A percentile compares a stretch with the other conserved stretches of the same genome.
Evolutionary conservation across 176 grass and related monocot genomes (phyloP).

Genomic region (Oryza glumipatula): DNA sequence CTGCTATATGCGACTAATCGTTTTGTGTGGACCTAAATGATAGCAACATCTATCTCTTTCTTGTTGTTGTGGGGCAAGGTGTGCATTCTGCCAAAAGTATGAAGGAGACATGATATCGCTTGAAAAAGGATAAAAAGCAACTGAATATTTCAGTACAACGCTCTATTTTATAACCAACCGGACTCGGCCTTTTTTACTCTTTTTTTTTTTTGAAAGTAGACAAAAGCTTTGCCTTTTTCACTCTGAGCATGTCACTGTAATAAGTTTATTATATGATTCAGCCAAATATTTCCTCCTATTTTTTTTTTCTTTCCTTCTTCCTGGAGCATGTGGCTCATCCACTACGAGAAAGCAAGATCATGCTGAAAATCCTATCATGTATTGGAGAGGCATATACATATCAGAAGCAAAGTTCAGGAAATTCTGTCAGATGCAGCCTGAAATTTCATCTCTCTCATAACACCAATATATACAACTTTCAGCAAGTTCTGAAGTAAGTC

Average conservation of each 20-base stretch:
- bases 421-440: background rate
- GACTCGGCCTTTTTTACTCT: background rate
- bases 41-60: background rate
- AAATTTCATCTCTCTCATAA: conserved; percentile 8
- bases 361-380: background rate
- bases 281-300: background rate
- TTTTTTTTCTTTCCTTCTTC: background rate
- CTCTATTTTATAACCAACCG: background rate
- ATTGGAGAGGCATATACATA: background rate
- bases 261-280: background rate
- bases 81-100: background rate
- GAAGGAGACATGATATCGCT: background rate
- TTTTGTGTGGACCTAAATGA: background rate
- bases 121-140: background rate
- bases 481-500: conserved; percentile 3
- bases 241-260: background rate
- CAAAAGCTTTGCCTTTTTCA: background rate
- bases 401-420: background rate
- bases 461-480: conserved; percentile 16
- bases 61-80: background rate
- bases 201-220: too few relatives aligned
- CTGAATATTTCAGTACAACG: background rate
- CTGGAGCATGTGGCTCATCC: background rate
- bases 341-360: background rate
- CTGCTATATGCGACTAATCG: background rate